Evolutionary conservation across 2,329 filamentous ascomycete genomes (phyloP), one percentile per base, ranked within the genome.

Genomic region (Delphinella strobiligena): DNA sequence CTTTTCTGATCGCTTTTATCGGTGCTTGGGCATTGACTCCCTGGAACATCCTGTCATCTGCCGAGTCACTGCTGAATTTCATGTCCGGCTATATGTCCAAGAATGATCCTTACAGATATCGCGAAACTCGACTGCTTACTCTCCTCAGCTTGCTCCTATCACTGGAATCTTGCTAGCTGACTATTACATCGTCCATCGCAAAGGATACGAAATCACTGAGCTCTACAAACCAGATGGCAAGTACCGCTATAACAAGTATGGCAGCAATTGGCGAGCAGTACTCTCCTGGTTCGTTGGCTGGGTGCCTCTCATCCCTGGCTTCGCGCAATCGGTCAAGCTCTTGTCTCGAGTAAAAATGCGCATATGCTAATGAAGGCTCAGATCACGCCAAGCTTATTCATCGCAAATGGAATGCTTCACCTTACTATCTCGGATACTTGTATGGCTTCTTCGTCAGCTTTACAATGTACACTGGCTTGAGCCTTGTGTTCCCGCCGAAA

Each of bases 11-110:
- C 19, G 60, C 59, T 4, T 37, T 60, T 35, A 54, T 61, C 27
- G 58, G 59, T 18, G 50, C 51, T 36, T 60, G 58, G 57, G 54
- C 49, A n/a, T 59, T 56, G 37, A 58, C 61, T 3, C 58, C 57
- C 40, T 61, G 58, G 58, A 58, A 59, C 42, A 58, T 59, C 32
- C 52, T 60, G 7, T 52, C 51, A 3, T 56, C 52, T 1, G 54
- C 55, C 5, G 49, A 51, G 5, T 57, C 54, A 36, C 61, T 62
- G 47, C 49, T 62, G 15, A 47, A 53, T 30, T 61, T 61, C 50
- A 78, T 84, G 66, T 66, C 70, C 31, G 77, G 76, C 1, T 80
- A 80, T 55, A 71, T 72, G 18, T 27, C 12, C 12, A 12, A 7
- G 22, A 27, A 27, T 27, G 7, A 7, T 27, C 7, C 22, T 27